These are phyloP conservation scores for Daldinia loculata DNA, from an alignment of 495 filamentous ascomycete species.

Conservation along the genomic window DNA sequence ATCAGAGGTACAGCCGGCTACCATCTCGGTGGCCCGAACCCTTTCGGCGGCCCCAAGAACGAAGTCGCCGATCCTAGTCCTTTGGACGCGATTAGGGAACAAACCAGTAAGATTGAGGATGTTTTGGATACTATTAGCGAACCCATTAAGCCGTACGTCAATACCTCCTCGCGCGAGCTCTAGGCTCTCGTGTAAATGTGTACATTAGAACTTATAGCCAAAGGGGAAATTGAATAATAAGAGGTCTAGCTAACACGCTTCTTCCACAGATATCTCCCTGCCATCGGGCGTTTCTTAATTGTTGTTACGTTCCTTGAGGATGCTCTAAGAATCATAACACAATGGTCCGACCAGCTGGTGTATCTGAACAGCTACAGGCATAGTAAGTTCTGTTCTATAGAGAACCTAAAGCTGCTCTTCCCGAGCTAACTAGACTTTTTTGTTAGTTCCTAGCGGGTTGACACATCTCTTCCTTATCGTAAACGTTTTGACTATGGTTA, in stretches of 20 bases:
- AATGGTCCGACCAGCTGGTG: constrained; percentile 95
- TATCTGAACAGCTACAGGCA: constrained; percentile 93
- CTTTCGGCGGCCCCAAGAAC: constrained; percentile 69
- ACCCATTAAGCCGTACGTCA: constrained; percentile 92
- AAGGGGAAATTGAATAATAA: background rate
- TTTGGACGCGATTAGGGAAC: constrained; percentile 88
- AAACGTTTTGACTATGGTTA: constrained; percentile 89
- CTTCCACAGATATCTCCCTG: constrained; percentile 82
- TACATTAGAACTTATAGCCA: background rate
- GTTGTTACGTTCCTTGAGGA: constrained; percentile 99
- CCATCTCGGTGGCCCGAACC: constrained; percentile 81
- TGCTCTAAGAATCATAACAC: constrained; percentile 92
- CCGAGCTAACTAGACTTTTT: constrained; percentile 26
- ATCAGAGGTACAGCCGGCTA: constrained; percentile 96
- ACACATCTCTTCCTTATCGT: constrained; percentile 92
- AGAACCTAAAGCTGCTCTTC: background rate
- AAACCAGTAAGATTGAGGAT: constrained; percentile 98
- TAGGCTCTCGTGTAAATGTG: background rate
- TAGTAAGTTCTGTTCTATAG: constrained; percentile 67
- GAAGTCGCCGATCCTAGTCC: constrained; percentile 79
- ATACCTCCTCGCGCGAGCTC: constrained; percentile 8
- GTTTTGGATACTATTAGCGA: constrained; percentile 87
- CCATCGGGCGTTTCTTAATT: constrained; percentile 95
- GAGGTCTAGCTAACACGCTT: constrained; percentile 35
- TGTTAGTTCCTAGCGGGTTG: constrained; percentile 82